These are phyloP conservation scores for Clarkia xantiana DNA, from an alignment of 345 rosid genomes.

Conservation along the genomic window DNA sequence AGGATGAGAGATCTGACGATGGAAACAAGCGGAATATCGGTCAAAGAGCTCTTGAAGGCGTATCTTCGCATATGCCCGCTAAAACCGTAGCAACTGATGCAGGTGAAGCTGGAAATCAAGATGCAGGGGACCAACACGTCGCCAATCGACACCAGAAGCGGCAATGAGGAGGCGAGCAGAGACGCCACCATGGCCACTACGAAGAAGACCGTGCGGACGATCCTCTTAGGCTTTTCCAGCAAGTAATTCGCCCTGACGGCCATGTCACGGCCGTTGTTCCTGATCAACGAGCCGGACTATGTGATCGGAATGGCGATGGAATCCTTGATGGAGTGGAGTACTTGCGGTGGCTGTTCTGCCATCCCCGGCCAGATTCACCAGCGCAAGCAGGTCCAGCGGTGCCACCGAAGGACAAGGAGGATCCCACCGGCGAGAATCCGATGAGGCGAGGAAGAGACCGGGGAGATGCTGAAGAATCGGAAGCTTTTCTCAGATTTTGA, in stretches of 20 bases:
- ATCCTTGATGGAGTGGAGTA: conserved; percentile 13
- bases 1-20: conserved; percentile 66
- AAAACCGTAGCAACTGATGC: conserved; percentile 50
- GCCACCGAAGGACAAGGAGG: conserved; percentile 9
- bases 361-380: conserved; percentile 8
- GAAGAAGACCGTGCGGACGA: conserved; percentile 56
- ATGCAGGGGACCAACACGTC: conserved; percentile 55
- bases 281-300: background rate
- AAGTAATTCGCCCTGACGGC: conserved; percentile 32
- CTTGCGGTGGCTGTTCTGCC: conserved; percentile 14
- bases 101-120: conserved; percentile 64
- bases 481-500: conserved; percentile 1
- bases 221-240: conserved; percentile 55
- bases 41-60: conserved; percentile 61
- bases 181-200: conserved; percentile 90
- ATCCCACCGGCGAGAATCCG: conserved; percentile 12
- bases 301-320: conserved; percentile 10
- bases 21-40: conserved; percentile 78
- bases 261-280: conserved; percentile 10
- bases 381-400: conserved; percentile 2
- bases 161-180: conserved; percentile 62
- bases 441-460: conserved; percentile 1
- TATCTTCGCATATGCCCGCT: conserved; percentile 49
- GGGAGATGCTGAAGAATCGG: background rate
- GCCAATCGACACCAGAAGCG: conserved; percentile 62